Evolutionary conservation across 805 yeast species (phyloP), one percentile per base, ranked within the genome.

Genomic region (Nakazawaea peltata): DNA sequence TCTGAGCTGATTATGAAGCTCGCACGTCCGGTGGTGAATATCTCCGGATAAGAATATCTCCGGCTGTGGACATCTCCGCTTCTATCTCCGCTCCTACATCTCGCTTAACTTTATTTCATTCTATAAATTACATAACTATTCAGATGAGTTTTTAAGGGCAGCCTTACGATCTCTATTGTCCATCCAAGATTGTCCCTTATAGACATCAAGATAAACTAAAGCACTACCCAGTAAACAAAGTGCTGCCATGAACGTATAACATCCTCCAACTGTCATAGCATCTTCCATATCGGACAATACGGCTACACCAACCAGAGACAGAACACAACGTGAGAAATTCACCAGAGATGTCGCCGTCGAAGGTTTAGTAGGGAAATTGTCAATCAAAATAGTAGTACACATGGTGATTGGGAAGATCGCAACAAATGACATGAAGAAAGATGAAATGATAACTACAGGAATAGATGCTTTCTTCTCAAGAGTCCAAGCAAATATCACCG

Each of bases 311-410:
- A 69, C 63, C 0, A 88, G 92, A 11, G 77, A 77, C 21, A 69
- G 42, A 13, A 65, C 50, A 48, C 92, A 82, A 44, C 94, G 61
- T 13, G 73, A 61, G 29, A 82, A 56, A 48, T 83, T 82, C 45
- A 78, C 61, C 33, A 77, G 67, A 7, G 85, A 75, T 2, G 81
- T 69, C 9, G 85, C 74, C 2, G 86, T 71, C 1, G 87, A 79
- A 1, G 82, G 67, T 32, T 68, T 65, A 3, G 62, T 51, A 2
- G 92, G 88, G 42, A 67, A 76, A 33, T 81, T 46, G 48, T 82
- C 92, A 13, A 81, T 80, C 38, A 80, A 51, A 31, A 81, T 53
- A 0, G 86, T 80, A 2, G 78, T 71, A 7, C 74, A 61, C 32
- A 71, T 61, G 4, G 79, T 62, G 22, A 77, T 48, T 30, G 71